These are phyloP conservation scores for Aspergillus sp. DNA, from an alignment of 2,329 filamentous ascomycete species.

Conservation along the genomic window DNA sequence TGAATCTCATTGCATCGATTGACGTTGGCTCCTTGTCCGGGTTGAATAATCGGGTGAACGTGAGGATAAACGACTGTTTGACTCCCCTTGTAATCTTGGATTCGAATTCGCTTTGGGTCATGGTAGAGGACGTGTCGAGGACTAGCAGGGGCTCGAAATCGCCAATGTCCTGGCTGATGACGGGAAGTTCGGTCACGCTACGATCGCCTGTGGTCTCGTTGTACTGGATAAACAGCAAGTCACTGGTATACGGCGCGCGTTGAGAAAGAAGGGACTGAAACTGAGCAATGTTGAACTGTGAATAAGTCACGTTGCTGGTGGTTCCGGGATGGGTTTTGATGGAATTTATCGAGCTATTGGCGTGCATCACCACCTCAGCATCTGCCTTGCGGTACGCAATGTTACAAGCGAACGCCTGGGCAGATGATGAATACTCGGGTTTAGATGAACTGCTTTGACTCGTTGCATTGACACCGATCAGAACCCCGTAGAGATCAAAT, in stretches of 20 bases:
- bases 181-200: slow-evolving; percentile 24
- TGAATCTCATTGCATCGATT: slow-evolving; percentile 15
- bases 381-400: slow-evolving; percentile 24
- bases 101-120: slow-evolving; percentile 22
- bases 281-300: slow-evolving; percentile 25
- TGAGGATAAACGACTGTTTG: slow-evolving; percentile 25
- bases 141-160: slow-evolving; percentile 25
- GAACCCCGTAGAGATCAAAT: slow-evolving; percentile 28
- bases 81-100: slow-evolving; percentile 22
- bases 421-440: slow-evolving; percentile 17
- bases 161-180: slow-evolving; percentile 26
- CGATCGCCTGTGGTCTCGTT: slow-evolving; percentile 23
- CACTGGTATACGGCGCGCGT: slow-evolving; percentile 28
- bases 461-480: slow-evolving; percentile 26
- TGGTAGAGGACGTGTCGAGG: slow-evolving; percentile 23
- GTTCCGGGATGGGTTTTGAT: slow-evolving; percentile 16
- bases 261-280: slow-evolving; percentile 26
- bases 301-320: slow-evolving; percentile 10
- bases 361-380: slow-evolving; percentile 26
- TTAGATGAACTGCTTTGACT: neutral
- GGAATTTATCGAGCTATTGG: slow-evolving; percentile 28
- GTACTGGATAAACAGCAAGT: slow-evolving; percentile 25
- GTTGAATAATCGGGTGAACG: slow-evolving; percentile 27
- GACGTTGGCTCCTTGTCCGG: slow-evolving; percentile 17
- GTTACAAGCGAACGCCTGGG: slow-evolving; percentile 27